Conservation (phyloP, 352 stramenopile species). For the Phytopythium kandeliae region DNA sequence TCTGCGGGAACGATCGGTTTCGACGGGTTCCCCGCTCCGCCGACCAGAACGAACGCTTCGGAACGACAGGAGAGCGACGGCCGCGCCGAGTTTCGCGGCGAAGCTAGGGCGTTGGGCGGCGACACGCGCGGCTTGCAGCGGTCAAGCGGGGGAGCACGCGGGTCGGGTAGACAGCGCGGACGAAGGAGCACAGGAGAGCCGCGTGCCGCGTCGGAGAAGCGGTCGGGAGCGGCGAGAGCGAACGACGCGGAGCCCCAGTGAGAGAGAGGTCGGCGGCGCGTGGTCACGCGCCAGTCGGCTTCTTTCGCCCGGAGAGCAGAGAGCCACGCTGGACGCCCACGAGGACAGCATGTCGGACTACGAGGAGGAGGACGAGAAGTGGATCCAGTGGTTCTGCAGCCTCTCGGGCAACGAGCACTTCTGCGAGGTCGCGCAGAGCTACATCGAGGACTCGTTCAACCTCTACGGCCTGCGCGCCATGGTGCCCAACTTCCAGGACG, state of each 20-base stretch:
- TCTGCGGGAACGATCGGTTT: slow-evolving; percentile 4
- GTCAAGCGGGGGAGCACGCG: not conserved
- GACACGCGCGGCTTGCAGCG: not conserved
- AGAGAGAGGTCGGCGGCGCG: slow-evolving; percentile 5
- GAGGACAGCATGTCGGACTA: slow-evolving; percentile 80
- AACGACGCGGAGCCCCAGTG: not conserved
- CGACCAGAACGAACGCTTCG: slow-evolving; percentile 2
- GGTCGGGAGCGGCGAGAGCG: not conserved
- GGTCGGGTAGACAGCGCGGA: not conserved
- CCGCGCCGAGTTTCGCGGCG: not conserved
- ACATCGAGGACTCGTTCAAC: slow-evolving; percentile 94
- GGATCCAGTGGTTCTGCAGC: slow-evolving; percentile 92
- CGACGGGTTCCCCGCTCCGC: not conserved
- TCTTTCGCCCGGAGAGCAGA: slow-evolving; percentile 2
- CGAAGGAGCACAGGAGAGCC: not conserved
- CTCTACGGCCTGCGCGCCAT: slow-evolving; percentile 88
- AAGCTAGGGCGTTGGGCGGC: not conserved
- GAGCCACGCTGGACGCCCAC: slow-evolving; percentile 7
- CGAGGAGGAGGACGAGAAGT: slow-evolving; percentile 90
- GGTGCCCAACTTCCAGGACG: slow-evolving; percentile 88
- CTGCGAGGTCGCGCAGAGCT: slow-evolving; percentile 88
- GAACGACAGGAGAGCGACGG: slow-evolving; percentile 7
- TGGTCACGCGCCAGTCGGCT: not conserved
- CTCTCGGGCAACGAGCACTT: slow-evolving; percentile 91
- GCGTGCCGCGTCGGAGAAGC: not conserved